Percentiles rank a stretch among this genome's conserved stretches.
phyloP scores from a whole-genome alignment of 257 asterid species.

The Leptodermis oblonga region DNA sequence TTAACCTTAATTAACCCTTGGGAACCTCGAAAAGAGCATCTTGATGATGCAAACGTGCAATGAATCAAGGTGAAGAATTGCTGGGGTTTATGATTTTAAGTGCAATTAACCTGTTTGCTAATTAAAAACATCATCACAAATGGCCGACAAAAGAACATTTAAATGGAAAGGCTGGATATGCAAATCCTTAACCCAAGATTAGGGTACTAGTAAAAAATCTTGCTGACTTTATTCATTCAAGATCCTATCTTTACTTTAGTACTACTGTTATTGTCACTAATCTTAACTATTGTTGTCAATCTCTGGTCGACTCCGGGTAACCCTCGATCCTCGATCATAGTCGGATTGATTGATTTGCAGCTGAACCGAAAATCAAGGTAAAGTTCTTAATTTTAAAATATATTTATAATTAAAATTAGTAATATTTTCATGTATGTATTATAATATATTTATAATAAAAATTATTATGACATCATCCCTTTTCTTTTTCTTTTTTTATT shows the following conservation, averaged over 20 bases:
- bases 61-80: not conserved
- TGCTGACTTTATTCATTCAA: constrained; percentile 11
- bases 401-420: too few relatives aligned
- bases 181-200: constrained; percentile 18
- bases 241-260: constrained; percentile 1
- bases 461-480: too few relatives aligned
- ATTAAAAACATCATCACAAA: not conserved
- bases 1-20: not conserved
- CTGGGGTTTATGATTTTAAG: not conserved
- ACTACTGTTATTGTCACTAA: constrained; percentile 17
- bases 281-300: too few relatives aligned
- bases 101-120: not conserved
- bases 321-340: too few relatives aligned
- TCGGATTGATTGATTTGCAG: too few relatives aligned
- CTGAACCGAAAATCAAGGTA: too few relatives aligned
- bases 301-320: too few relatives aligned
- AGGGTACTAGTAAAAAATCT: constrained; percentile 6
- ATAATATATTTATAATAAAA: too few relatives aligned
- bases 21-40: not conserved
- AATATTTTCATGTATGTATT: too few relatives aligned
- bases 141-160: constrained; percentile 19
- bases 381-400: too few relatives aligned
- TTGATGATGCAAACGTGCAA: constrained; percentile 1
- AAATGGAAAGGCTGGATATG: constrained; percentile 7
- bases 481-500: too few relatives aligned